Evolutionary conservation across 305 asterid genomes (phyloP).

Genomic region (Solanum hybrid): DNA sequence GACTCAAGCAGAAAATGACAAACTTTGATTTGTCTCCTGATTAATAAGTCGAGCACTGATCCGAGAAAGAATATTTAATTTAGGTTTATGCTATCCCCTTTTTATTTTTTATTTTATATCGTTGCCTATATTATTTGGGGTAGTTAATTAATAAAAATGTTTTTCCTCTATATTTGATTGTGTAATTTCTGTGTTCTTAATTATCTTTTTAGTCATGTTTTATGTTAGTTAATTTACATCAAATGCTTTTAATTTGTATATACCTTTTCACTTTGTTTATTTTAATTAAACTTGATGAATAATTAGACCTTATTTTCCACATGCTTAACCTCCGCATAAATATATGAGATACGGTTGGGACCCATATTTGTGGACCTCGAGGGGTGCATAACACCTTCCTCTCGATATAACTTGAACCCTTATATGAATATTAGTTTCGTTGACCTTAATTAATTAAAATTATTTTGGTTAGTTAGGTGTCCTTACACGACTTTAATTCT

Average conservation of each 20-base stretch:
- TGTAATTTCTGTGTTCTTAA: background rate
- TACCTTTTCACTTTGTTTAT: background rate
- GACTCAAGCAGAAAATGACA: background rate
- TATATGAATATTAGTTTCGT: no score
- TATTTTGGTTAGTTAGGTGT: background rate
- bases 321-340: background rate
- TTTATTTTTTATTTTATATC: no score
- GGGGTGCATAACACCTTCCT: background rate
- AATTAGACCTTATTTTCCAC: background rate
- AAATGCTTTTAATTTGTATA: no score
- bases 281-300: background rate
- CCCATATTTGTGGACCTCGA: background rate
- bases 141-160: no score
- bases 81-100: background rate
- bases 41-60: background rate
- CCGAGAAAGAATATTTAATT: background rate
- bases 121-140: background rate
- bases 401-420: background rate
- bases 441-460: no score
- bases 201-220: background rate
- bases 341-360: background rate
- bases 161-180: background rate
- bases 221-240: background rate
- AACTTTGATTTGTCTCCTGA: background rate
- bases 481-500: background rate